Conservation (phyloP, 2,329 filamentous ascomycete genomes). For the Cordyceps javanica region DNA sequence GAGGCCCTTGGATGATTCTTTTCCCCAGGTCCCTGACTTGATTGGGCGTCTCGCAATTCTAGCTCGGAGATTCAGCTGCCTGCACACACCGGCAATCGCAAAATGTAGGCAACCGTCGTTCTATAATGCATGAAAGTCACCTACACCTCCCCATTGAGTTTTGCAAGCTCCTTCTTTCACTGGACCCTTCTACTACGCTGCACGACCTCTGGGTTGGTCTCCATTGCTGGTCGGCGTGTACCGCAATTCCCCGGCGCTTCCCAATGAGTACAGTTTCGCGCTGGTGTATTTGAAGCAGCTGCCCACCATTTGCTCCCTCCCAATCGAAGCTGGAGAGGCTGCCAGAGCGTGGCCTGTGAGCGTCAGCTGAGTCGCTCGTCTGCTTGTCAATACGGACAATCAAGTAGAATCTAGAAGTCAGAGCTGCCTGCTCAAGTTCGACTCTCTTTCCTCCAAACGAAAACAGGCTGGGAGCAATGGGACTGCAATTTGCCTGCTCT, state of each 20-base stretch:
- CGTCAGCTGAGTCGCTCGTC: not conserved
- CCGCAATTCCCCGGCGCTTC: not conserved
- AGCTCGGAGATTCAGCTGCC: not conserved
- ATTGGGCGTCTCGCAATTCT: not conserved
- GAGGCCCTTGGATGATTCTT: not conserved
- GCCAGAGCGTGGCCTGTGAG: not conserved
- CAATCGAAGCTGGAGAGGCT: not conserved
- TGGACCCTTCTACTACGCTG: not conserved
- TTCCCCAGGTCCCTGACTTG: not conserved
- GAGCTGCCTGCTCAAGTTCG: not conserved
- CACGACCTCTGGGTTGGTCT: not conserved
- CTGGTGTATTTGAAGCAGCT: not conserved
- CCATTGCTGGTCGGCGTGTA: not conserved
- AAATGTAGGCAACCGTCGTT: not conserved
- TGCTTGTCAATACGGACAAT: not conserved
- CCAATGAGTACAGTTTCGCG: not conserved
- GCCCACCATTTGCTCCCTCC: not conserved
- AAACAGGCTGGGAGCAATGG: not conserved
- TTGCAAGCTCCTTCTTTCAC: not conserved
- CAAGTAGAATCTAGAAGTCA: not conserved
- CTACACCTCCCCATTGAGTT: not conserved
- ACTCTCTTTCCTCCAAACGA: not conserved
- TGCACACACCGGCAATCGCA: not conserved
- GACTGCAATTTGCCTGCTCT: not conserved
- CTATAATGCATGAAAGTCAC: not conserved